Evolutionary conservation across 2,329 filamentous ascomycete genomes (phyloP).

Genomic region (Beauveria sp.): DNA sequence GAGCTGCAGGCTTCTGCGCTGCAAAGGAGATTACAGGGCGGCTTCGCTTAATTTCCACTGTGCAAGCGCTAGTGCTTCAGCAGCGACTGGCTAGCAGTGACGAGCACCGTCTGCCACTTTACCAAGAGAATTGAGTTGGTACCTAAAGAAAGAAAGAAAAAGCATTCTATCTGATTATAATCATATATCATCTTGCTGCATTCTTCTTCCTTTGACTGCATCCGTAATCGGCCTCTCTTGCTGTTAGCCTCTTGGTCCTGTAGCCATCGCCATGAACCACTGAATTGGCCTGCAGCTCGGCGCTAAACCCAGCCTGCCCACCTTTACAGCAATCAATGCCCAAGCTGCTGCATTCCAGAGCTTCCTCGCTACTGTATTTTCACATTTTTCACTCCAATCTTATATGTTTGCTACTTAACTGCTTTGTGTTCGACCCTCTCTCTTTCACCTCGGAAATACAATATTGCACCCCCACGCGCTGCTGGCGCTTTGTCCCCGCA

Average conservation of each 20-base stretch:
- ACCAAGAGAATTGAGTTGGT: too few species aligned
- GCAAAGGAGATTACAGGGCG: constrained; percentile 6
- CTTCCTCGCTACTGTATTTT: background rate
- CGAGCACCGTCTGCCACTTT: background rate
- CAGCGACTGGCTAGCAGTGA: background rate
- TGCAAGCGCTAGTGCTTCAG: constrained; percentile 1
- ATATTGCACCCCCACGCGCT: background rate
- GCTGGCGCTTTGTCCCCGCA: background rate
- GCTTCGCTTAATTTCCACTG: constrained; percentile 10
- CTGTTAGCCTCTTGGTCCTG: background rate
- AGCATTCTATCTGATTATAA: too few species aligned
- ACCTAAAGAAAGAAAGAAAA: too few species aligned
- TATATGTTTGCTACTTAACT: background rate
- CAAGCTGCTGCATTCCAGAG: background rate
- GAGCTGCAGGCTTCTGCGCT: background rate
- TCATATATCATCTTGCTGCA: too few species aligned
- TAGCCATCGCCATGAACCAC: background rate
- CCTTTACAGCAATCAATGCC: too few species aligned
- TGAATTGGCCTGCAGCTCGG: background rate
- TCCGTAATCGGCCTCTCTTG: too few species aligned
- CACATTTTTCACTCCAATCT: background rate
- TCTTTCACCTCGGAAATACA: background rate
- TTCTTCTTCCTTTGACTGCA: too few species aligned
- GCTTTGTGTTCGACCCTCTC: background rate
- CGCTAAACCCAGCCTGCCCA: background rate